phyloP scores from a whole-genome alignment of 202 grass and related monocot species.

The Setaria italica region DNA sequence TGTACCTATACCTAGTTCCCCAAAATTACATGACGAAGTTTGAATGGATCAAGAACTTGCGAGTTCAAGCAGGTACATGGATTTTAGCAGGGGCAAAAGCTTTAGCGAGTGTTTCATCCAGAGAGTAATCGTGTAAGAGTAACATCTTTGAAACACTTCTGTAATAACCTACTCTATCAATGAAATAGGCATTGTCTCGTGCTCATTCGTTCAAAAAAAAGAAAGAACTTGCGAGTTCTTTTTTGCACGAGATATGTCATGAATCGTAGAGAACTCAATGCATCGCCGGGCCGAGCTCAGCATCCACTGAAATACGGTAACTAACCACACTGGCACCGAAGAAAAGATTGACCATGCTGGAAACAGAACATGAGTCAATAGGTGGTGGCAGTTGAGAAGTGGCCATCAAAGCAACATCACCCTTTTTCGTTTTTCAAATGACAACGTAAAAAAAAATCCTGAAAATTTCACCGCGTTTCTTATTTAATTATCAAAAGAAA shows the following conservation, averaged over 20 bases:
- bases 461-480: background rate
- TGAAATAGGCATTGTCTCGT: too few relatives aligned
- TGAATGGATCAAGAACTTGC: too few relatives aligned
- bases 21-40: too few relatives aligned
- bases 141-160: too few relatives aligned
- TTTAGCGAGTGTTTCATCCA: too few relatives aligned
- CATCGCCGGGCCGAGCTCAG: background rate
- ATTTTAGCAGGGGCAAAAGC: too few relatives aligned
- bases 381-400: slow-evolving; percentile 15
- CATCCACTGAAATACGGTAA: background rate
- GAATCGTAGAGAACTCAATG: background rate
- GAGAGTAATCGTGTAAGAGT: too few relatives aligned
- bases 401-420: background rate
- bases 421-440: background rate
- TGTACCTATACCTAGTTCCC: too few relatives aligned
- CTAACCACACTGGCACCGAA: background rate
- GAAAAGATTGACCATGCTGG: background rate
- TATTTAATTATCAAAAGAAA: background rate
- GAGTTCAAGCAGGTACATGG: too few relatives aligned
- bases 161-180: too few relatives aligned
- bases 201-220: too few relatives aligned
- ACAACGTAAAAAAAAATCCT: too few relatives aligned
- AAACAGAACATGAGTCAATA: background rate
- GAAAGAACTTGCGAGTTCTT: background rate
- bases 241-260: background rate